Conservation (phyloP, 306 rosid genomes). For the Luffa aegyptiaca region DNA sequence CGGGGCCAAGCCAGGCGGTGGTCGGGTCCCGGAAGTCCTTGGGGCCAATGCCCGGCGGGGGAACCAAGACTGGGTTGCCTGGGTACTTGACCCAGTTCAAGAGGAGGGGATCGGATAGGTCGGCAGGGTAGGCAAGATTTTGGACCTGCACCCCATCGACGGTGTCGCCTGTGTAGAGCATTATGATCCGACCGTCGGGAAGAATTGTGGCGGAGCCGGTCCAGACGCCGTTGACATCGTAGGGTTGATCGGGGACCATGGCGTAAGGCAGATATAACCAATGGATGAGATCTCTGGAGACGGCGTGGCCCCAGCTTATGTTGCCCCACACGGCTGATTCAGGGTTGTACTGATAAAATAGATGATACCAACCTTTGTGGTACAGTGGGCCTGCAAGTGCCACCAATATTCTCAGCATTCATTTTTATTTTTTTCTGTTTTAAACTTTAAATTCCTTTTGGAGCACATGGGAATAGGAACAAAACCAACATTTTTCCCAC, state of each 20-base stretch:
- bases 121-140: constrained; percentile 60
- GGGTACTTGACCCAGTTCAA: constrained; percentile 59
- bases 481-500: background rate
- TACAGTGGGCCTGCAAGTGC: constrained; percentile 49
- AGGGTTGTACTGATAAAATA: constrained; percentile 81
- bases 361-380: constrained; percentile 73
- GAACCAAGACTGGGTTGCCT: constrained; percentile 49
- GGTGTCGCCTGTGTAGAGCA: constrained; percentile 61
- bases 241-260: constrained; percentile 44
- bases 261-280: constrained; percentile 78
- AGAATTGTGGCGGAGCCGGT: constrained; percentile 67
- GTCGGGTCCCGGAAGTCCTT: constrained; percentile 72
- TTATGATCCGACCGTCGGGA: constrained; percentile 57
- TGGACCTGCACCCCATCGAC: constrained; percentile 48
- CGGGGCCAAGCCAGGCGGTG: constrained; percentile 56
- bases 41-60: constrained; percentile 36
- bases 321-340: constrained; percentile 80
- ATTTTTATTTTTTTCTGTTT: background rate
- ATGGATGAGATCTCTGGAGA: constrained; percentile 64
- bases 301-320: constrained; percentile 87
- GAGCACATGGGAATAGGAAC: background rate
- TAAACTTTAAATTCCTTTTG: background rate
- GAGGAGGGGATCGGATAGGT: constrained; percentile 77
- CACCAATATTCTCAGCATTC: background rate
- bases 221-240: constrained; percentile 69